phyloP scores from a whole-genome alignment of 176 grass and related monocot genomes.

The Dactylis glomerata region DNA sequence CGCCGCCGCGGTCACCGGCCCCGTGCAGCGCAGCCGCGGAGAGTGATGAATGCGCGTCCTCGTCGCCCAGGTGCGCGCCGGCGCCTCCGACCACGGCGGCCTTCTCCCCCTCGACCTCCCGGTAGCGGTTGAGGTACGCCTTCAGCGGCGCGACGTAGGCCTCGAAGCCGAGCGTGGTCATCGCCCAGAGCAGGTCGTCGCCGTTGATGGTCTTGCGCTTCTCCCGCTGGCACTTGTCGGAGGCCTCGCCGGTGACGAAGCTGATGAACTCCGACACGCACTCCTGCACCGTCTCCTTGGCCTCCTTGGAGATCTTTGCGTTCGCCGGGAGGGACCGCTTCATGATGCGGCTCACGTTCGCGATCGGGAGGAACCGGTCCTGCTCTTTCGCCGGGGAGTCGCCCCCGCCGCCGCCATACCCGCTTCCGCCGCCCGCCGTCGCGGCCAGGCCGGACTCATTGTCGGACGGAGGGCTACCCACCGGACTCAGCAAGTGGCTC shows the following conservation, averaged over 20 bases:
- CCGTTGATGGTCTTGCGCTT: constrained; percentile 99
- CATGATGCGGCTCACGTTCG: constrained; percentile 97
- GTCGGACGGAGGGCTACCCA: constrained; percentile 60
- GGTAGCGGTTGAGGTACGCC: constrained; percentile 64
- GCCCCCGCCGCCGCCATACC: constrained; percentile 26
- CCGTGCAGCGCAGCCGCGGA: not conserved
- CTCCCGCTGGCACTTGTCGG: constrained; percentile 97
- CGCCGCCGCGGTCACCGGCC: not conserved
- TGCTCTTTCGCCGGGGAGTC: constrained; percentile 73
- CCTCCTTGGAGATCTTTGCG: constrained; percentile 92
- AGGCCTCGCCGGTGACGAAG: constrained; percentile 94
- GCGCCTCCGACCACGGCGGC: constrained; percentile 26
- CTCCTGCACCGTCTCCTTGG: constrained; percentile 96
- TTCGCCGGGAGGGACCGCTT: constrained; percentile 81
- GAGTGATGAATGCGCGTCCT: not conserved
- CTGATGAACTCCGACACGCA: constrained; percentile 97
- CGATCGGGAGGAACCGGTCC: constrained; percentile 88
- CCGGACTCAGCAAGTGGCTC: constrained; percentile 48
- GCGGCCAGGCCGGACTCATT: constrained; percentile 49
- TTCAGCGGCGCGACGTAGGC: constrained; percentile 72
- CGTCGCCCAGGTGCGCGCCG: constrained; percentile 15
- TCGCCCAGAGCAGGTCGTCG: constrained; percentile 91
- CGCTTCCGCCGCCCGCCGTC: not conserved
- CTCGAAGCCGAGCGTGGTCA: constrained; percentile 89
- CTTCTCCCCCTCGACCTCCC: constrained; percentile 86